phyloP scores from a whole-genome alignment of 2,329 filamentous ascomycete genomes.

The Myriangium duriaei region DNA sequence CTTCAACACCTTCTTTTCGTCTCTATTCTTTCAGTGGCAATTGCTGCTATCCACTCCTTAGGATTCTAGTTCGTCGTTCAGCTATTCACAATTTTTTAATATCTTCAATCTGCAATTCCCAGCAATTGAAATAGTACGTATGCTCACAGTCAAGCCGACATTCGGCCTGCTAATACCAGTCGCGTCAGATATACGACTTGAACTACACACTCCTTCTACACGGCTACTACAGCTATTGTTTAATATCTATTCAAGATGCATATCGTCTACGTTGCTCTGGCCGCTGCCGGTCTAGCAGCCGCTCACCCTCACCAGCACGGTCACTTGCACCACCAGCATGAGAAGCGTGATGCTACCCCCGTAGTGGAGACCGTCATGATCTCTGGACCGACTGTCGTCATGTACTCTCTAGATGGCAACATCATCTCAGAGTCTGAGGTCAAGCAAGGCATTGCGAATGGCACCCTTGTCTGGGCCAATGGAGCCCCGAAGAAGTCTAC shows the following conservation, averaged over 20 bases:
- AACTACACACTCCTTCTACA: slow-evolving; percentile 1
- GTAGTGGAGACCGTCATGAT: slow-evolving; percentile 44
- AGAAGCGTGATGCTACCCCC: slow-evolving; percentile 37
- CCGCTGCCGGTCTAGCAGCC: slow-evolving; percentile 32
- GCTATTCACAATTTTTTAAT: neutral
- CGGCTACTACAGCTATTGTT: slow-evolving; percentile 3
- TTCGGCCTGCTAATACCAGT: neutral
- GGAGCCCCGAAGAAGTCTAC: slow-evolving; percentile 27
- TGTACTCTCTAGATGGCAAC: slow-evolving; percentile 60
- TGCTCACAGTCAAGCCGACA: neutral
- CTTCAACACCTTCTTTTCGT: neutral
- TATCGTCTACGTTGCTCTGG: slow-evolving; percentile 11
- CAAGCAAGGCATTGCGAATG: slow-evolving; percentile 56
- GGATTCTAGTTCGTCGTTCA: slow-evolving; percentile 4
- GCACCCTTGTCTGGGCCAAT: slow-evolving; percentile 52
- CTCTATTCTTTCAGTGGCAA: slow-evolving; percentile 7
- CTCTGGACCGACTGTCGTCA: slow-evolving; percentile 49
- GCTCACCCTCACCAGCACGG: slow-evolving; percentile 45
- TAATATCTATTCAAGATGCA: slow-evolving; percentile 6
- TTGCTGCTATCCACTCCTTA: slow-evolving; percentile 11
- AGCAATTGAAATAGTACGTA: neutral
- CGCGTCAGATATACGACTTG: neutral
- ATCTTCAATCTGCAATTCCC: slow-evolving; percentile 4
- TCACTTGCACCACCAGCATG: slow-evolving; percentile 47
- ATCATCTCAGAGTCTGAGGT: slow-evolving; percentile 52